A percentile compares a stretch with the other conserved stretches of the same genome.
Conservation (phyloP, 1,284 basidiomycete genomes). For the Gomphus bonarii region DNA sequence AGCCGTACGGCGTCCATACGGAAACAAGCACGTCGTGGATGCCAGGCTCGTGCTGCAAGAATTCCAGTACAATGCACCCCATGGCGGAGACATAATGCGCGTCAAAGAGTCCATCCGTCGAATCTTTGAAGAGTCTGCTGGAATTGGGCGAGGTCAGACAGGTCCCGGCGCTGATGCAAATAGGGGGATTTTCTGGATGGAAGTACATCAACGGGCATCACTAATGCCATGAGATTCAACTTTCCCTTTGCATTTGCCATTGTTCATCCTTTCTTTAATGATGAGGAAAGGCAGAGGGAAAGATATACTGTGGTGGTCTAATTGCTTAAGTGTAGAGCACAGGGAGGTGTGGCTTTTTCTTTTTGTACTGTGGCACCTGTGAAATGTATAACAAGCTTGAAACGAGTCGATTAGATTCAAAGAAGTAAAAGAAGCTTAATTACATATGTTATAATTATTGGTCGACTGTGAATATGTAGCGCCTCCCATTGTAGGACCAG, state of each 20-base stretch:
- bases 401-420: background rate
- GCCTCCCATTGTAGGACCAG: background rate
- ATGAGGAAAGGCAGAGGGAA: background rate
- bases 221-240: background rate
- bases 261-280: background rate
- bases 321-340: background rate
- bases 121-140: constrained; percentile 1
- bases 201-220: background rate
- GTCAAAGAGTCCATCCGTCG: background rate
- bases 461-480: too few species aligned
- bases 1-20: constrained; percentile 4
- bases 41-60: constrained; percentile 2
- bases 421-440: background rate
- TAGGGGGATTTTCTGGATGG: background rate
- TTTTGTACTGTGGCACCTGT: background rate
- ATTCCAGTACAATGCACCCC: constrained; percentile 5
- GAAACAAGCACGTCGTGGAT: constrained; percentile 1
- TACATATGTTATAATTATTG: background rate
- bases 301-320: background rate
- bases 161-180: background rate
- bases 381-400: background rate
- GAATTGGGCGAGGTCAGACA: background rate
- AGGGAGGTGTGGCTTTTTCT: background rate
- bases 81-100: background rate
- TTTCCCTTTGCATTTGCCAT: background rate